Base-by-base conservation (phyloP, 2,329 filamentous ascomycete genomes). In the Dothideomycetidae sp. region DNA sequence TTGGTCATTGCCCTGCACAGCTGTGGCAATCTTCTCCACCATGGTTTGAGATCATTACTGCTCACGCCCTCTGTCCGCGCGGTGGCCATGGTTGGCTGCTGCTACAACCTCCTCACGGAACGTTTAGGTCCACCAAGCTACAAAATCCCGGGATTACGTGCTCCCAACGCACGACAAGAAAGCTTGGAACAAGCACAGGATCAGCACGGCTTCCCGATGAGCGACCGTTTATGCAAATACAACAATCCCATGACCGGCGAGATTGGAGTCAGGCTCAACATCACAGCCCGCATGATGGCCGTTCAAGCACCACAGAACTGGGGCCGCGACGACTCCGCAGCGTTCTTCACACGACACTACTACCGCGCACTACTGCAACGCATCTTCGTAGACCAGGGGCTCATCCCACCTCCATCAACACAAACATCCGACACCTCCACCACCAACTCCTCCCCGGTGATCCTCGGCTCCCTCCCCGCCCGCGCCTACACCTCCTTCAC, bases 261-360 rank as follows among this genome's bases (percentile, higher is more conserved):
- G 5, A 56, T 57, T 15, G 84, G 85, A 2, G 68, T 96, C 32
- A 72, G 82, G 15, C 68, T 96, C 40, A 96, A 98, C 58, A 93
- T 96, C 53, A 98, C 90, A 3, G 85, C 90, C 1, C 75, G 90
- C 31, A 93, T 93, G 80, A 94, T 96, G 88, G 88, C 88, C 2
- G 86, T 92, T 34, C 90, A 98, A 61, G 90, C 90, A 5, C 86
- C 90, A 1, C 69, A 77, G 42, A 98, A 98, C 62, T 98, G 90
- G 90, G 81, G 80, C 2, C 64, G 67, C 15, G 64, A 69, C 17
- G 86, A 93, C 43, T 92, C 82, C 54, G 79, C 85, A 36, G 68
- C 66, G 5, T 98, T 96, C 62, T 96, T 98, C 63, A 83, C 77
- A 0, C 73, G 88, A 0, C 90, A 98, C 57, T 93, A 90, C 59